Evolutionary conservation across 768 basidiomycete species (phyloP).

Genomic region (Suillus bovinus): DNA sequence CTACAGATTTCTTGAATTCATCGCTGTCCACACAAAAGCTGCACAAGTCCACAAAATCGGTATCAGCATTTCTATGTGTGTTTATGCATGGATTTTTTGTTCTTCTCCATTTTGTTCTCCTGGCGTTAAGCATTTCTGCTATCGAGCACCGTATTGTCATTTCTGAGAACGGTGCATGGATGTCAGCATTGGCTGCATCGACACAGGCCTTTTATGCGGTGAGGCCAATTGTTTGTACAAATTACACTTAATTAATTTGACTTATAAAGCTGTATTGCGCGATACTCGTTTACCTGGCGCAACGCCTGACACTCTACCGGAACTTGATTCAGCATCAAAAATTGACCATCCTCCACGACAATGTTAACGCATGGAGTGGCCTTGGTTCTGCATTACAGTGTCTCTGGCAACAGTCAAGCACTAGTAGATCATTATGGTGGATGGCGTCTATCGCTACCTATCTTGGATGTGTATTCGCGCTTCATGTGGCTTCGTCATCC

Average conservation of each 20-base stretch:
- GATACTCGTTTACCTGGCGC: constrained; percentile 14
- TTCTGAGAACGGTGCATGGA: background rate
- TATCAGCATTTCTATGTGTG: background rate
- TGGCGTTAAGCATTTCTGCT: constrained; percentile 2
- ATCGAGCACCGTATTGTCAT: constrained; percentile 6
- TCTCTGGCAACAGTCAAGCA: constrained; percentile 9
- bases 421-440: constrained; percentile 2
- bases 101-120: constrained; percentile 11
- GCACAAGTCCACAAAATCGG: background rate
- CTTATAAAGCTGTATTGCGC: constrained; percentile 13
- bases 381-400: constrained; percentile 7
- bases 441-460: constrained; percentile 5
- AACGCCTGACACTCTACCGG: constrained; percentile 14
- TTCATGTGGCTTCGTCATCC: constrained; percentile 14
- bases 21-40: background rate
- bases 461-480: constrained; percentile 3
- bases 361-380: constrained; percentile 9
- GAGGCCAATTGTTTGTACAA: background rate
- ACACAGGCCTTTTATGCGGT: constrained; percentile 11
- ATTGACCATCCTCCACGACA: constrained; percentile 8
- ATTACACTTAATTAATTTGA: background rate
- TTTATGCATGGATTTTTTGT: constrained; percentile 9
- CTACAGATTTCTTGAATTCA: background rate
- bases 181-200: background rate
- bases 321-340: constrained; percentile 8